Percentiles rank a stretch among this genome's conserved stretches.
phyloP scores from a whole-genome alignment of 108 stramenopile genomes.

The Skeletonema menzelii region DNA sequence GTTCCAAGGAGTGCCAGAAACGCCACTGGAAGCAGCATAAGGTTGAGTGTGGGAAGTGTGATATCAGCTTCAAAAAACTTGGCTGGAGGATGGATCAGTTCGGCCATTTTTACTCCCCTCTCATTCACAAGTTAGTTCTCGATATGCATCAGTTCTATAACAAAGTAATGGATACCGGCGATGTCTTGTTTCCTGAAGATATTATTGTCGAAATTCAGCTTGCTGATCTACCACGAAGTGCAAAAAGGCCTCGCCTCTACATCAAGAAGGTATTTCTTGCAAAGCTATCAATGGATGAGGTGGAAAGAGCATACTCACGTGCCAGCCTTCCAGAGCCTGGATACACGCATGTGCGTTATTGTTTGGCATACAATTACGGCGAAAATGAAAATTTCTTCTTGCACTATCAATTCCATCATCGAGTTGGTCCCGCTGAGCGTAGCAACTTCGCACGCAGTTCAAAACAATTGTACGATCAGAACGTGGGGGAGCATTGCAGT shows the following conservation, averaged over 20 bases:
- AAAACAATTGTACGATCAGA: not conserved
- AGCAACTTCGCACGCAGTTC: not conserved
- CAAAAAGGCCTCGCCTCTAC: not conserved
- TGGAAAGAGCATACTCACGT: not conserved
- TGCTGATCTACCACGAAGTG: not conserved
- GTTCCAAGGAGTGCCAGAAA: not conserved
- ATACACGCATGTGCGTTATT: not conserved
- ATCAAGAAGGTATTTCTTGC: not conserved
- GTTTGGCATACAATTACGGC: not conserved
- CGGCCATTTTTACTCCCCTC: not conserved
- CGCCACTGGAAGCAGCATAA: not conserved
- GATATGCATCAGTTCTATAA: not conserved
- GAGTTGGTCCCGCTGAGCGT: not conserved
- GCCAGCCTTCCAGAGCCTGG: not conserved
- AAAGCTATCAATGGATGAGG: not conserved
- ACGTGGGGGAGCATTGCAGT: not conserved
- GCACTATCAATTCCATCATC: not conserved
- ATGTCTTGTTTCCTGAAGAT: not conserved
- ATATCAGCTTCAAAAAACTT: not conserved
- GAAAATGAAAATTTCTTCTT: not conserved
- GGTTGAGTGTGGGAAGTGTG: not conserved
- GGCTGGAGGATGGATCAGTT: not conserved
- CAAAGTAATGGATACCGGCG: not conserved
- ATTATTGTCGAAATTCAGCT: not conserved
- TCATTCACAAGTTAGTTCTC: not conserved